Evolutionary conservation across 208 protist genomes (phyloP).

Genomic region (Zelonia costaricensis): DNA sequence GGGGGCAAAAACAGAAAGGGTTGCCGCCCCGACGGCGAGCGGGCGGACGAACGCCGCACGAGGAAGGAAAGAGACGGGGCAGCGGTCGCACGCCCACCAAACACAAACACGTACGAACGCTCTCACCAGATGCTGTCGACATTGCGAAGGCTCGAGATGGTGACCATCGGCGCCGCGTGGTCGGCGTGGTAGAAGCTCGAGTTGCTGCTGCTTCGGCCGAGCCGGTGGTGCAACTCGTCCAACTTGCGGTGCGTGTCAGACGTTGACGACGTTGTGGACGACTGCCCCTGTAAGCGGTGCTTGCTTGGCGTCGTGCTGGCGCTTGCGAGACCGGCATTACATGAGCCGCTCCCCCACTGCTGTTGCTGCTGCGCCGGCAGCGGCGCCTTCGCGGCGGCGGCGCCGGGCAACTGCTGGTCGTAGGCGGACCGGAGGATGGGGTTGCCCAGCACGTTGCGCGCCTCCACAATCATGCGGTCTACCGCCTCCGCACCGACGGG

Average conservation of each 20-base stretch:
- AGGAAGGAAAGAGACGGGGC: no score
- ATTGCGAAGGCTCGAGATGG: conserved; percentile 20
- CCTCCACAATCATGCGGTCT: conserved; percentile 79
- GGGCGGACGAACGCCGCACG: no score
- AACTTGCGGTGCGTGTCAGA: conserved; percentile 11
- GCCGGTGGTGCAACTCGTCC: conserved; percentile 1
- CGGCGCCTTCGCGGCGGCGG: no score
- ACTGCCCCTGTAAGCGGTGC: conserved; percentile 35
- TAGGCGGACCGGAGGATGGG: conserved; percentile 62
- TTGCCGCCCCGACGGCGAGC: no score
- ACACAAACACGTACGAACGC: no score
- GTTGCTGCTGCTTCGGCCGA: conserved; percentile 21
- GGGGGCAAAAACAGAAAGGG: no score
- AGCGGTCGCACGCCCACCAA: no score
- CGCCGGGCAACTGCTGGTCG: conserved; percentile 42
- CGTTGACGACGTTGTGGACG: conserved; percentile 30
- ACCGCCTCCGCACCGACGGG: conserved; percentile 53
- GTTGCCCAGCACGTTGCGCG: conserved; percentile 80
- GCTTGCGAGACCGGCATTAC: background rate
- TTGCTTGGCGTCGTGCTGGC: conserved; percentile 34
- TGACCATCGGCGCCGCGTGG: conserved; percentile 13
- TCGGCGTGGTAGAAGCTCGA: conserved; percentile 24
- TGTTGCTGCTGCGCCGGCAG: conserved; percentile 22
- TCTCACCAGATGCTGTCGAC: conserved; percentile 26
- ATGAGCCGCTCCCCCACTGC: conserved; percentile 17